These are phyloP conservation scores for Penicillium dipodomyicola DNA, from an alignment of 495 filamentous ascomycete species.

Conservation along the genomic window DNA sequence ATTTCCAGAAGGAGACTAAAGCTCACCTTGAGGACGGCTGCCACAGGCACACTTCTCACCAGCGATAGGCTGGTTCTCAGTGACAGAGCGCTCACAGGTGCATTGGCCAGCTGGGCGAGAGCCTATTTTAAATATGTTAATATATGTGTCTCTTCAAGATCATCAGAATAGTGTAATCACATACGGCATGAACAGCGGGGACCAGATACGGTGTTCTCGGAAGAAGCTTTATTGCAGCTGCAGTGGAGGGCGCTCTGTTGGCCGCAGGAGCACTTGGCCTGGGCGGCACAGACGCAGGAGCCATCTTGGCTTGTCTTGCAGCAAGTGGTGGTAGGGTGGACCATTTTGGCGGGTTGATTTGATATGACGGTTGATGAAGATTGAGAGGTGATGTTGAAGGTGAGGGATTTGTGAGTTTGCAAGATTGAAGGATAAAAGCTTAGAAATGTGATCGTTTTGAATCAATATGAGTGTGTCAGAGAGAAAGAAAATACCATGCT, in stretches of 20 bases:
- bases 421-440: not conserved
- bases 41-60: slow-evolving; percentile 74
- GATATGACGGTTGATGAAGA: slow-evolving; percentile 10
- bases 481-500: slow-evolving; percentile 2
- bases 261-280: slow-evolving; percentile 82
- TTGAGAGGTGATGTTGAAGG: not conserved
- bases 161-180: slow-evolving; percentile 29
- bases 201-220: slow-evolving; percentile 72
- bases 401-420: not conserved
- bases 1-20: slow-evolving; percentile 1
- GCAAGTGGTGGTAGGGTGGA: slow-evolving; percentile 58
- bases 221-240: slow-evolving; percentile 71
- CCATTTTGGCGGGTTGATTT: slow-evolving; percentile 40
- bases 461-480: not conserved
- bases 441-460: not conserved
- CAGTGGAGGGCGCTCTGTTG: slow-evolving; percentile 82
- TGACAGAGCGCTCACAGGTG: slow-evolving; percentile 70
- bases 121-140: slow-evolving; percentile 38
- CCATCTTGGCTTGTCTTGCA: slow-evolving; percentile 55
- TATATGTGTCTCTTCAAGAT: not conserved
- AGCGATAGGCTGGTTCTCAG: slow-evolving; percentile 64
- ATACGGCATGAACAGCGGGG: slow-evolving; percentile 81
- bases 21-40: slow-evolving; percentile 64
- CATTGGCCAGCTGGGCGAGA: slow-evolving; percentile 74
- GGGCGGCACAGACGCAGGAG: slow-evolving; percentile 58